phyloP scores from a whole-genome alignment of 352 stramenopile genomes.

The Globisporangium apiculatum region DNA sequence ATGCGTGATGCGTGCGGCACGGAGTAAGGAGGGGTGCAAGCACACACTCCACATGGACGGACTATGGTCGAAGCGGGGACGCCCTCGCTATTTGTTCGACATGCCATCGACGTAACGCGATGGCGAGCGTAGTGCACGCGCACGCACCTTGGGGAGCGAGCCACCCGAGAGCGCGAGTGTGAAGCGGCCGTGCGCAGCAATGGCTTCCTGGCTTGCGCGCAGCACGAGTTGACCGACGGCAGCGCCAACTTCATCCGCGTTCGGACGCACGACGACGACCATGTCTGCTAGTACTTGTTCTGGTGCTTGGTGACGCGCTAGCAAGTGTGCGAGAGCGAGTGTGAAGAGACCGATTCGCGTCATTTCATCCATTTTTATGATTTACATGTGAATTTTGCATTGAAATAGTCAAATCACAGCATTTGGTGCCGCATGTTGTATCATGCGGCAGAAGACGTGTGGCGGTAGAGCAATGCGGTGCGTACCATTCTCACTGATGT shows the following conservation, averaged over 20 bases:
- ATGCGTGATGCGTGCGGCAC: too few relatives aligned
- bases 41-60: background rate
- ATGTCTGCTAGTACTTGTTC: slow-evolving; percentile 21
- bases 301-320: background rate
- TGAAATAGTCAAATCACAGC: too few relatives aligned
- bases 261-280: slow-evolving; percentile 49
- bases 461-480: too few relatives aligned
- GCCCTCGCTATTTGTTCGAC: too few relatives aligned
- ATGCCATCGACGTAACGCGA: background rate
- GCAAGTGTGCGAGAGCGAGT: background rate
- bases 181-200: slow-evolving; percentile 54
- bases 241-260: slow-evolving; percentile 49
- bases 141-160: slow-evolving; percentile 68
- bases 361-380: too few relatives aligned
- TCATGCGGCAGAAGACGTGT: too few relatives aligned
- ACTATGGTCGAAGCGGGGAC: too few relatives aligned
- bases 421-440: too few relatives aligned
- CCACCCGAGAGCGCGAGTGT: slow-evolving; percentile 84
- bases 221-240: slow-evolving; percentile 58
- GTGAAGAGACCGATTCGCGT: slow-evolving; percentile 2
- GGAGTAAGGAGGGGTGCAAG: too few relatives aligned
- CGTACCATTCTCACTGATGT: too few relatives aligned
- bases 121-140: too few relatives aligned
- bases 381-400: too few relatives aligned
- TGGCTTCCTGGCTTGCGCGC: slow-evolving; percentile 56